A percentile compares a stretch with the other conserved stretches of the same genome.
Conservation (phyloP, 139 green algal species). For the Spirogloea muscicola region DNA sequence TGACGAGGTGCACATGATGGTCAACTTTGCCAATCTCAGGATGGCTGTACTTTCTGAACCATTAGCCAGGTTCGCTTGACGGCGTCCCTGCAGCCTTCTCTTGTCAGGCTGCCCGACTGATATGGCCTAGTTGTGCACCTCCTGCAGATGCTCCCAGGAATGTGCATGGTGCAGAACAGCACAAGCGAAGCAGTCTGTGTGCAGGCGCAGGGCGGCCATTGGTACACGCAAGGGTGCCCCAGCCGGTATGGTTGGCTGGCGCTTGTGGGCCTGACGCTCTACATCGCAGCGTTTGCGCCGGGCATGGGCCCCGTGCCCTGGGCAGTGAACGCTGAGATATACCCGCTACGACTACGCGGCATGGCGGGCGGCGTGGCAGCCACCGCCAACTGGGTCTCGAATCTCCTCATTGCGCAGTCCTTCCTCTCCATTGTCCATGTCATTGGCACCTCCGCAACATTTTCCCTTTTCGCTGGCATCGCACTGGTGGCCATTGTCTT, state of each 20-base stretch:
- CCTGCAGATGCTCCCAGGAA: conserved; percentile 30
- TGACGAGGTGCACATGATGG: too few species aligned
- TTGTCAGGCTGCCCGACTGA: too few species aligned
- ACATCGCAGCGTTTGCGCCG: conserved; percentile 65
- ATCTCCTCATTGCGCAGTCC: conserved; percentile 60
- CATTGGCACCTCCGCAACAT: conserved; percentile 55
- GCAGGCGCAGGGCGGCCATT: neutral
- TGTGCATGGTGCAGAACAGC: conserved; percentile 40
- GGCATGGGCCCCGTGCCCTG: conserved; percentile 72
- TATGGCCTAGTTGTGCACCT: neutral
- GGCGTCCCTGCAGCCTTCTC: too few species aligned
- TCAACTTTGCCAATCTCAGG: too few species aligned
- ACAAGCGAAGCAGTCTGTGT: conserved; percentile 1
- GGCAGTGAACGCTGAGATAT: conserved; percentile 72
- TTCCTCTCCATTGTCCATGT: conserved; percentile 57
- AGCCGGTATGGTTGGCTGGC: conserved; percentile 51
- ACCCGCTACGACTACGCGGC: conserved; percentile 48
- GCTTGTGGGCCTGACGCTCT: conserved; percentile 56
- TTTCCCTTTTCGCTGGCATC: conserved; percentile 55
- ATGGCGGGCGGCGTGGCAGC: conserved; percentile 52
- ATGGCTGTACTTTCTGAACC: too few species aligned
- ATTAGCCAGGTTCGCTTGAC: too few species aligned
- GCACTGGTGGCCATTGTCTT: conserved; percentile 48
- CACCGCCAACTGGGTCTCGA: conserved; percentile 69
- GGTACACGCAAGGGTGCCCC: conserved; percentile 58